Conservation (phyloP, 306 rosid species). For the Acacia confusa region DNA sequence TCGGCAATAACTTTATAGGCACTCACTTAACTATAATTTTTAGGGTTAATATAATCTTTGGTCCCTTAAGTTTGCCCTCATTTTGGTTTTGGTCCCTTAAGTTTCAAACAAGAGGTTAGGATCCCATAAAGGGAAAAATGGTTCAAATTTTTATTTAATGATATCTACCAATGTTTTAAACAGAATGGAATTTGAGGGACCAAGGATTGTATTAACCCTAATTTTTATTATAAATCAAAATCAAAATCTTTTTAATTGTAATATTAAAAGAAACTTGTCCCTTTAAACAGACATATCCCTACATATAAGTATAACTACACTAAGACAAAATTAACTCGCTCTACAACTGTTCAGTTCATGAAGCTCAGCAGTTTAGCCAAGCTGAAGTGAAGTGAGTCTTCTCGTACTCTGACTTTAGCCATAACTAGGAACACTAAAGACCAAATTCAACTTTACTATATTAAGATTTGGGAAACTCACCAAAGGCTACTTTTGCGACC, state of each 20-base stretch:
- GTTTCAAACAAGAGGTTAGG: too few species aligned
- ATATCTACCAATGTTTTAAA: too few species aligned
- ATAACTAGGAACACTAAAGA: constrained; percentile 7
- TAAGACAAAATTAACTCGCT: constrained; percentile 5
- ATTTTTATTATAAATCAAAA: not conserved
- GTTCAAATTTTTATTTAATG: too few species aligned
- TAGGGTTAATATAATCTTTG: too few species aligned
- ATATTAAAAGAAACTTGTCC: not conserved
- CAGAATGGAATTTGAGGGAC: too few species aligned
- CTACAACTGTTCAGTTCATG: not conserved
- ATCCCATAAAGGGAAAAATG: too few species aligned
- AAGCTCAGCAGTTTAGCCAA: constrained; percentile 12
- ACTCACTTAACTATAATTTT: not conserved
- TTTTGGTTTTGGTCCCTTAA: too few species aligned
- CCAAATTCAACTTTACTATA: constrained; percentile 21
- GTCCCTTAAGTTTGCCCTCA: too few species aligned
- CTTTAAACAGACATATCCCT: not conserved
- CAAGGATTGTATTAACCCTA: too few species aligned
- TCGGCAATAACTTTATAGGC: constrained; percentile 1
- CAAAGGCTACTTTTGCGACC: constrained; percentile 99
- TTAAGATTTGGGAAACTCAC: constrained; percentile 52
- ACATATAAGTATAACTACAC: not conserved
- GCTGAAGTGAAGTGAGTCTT: not conserved
- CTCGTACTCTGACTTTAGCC: not conserved
- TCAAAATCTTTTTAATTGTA: not conserved